These are phyloP conservation scores for Coccomyxa sp. DNA, from an alignment of 139 green algal genomes.

Conservation along the genomic window DNA sequence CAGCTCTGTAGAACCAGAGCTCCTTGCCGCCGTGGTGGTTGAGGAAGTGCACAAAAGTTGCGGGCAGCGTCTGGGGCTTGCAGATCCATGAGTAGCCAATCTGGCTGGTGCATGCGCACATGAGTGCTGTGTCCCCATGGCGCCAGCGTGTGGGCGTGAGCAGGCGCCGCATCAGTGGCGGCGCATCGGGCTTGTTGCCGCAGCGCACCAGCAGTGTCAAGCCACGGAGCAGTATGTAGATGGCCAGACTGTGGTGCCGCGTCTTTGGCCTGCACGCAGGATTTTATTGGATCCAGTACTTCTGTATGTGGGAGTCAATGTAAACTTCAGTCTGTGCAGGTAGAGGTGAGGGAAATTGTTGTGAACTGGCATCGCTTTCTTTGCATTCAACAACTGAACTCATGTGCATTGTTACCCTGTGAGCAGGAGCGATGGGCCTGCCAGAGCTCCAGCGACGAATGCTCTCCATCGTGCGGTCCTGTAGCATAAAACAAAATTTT, in stretches of 20 bases:
- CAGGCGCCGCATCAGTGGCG: conserved; percentile 6
- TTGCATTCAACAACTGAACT: not conserved
- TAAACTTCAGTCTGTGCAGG: not conserved
- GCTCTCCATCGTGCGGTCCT: conserved; percentile 67
- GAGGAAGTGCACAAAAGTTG: conserved; percentile 80
- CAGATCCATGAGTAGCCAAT: conserved; percentile 78
- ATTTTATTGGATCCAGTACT: not conserved
- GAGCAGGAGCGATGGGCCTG: conserved; percentile 79
- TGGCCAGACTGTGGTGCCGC: conserved; percentile 76
- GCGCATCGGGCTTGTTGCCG: conserved; percentile 64
- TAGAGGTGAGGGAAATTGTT: not conserved
- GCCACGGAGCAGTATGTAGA: conserved; percentile 86
- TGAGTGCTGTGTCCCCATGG: conserved; percentile 84
- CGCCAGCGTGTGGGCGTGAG: conserved; percentile 28
- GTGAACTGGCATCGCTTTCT: not conserved
- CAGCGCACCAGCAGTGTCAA: conserved; percentile 80
- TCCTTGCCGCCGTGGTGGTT: conserved; percentile 69
- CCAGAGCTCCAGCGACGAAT: conserved; percentile 65
- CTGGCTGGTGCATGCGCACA: conserved; percentile 63
- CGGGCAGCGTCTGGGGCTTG: conserved; percentile 65
- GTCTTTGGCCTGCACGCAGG: conserved; percentile 24
- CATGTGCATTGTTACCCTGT: conserved; percentile 29
- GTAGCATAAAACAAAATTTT: not conserved
- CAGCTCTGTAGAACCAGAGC: conserved; percentile 12
- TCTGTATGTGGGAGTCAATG: not conserved